A percentile compares a stretch with the other conserved stretches of the same genome.
Conservation (phyloP, 768 basidiomycete genomes). For the Kwoniella mangroviensis region DNA sequence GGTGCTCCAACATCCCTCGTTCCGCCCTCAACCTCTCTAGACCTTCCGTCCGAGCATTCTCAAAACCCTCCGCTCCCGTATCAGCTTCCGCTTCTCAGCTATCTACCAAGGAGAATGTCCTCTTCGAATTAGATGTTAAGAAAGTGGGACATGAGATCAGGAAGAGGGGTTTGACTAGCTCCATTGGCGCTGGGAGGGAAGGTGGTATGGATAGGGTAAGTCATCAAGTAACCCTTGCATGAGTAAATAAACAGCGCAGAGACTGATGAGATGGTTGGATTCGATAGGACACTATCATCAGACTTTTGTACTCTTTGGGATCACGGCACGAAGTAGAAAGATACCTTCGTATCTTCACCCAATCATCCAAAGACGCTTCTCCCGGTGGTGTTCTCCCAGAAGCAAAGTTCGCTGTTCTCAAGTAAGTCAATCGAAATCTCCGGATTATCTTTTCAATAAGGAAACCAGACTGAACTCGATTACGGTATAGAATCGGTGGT, state of each 20-base stretch:
- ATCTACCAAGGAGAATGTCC: constrained; percentile 36
- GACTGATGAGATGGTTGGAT: not conserved
- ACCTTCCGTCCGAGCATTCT: constrained; percentile 21
- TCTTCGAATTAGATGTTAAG: constrained; percentile 53
- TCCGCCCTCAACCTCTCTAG: constrained; percentile 24
- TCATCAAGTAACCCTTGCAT: not conserved
- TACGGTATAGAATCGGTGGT: constrained; percentile 70
- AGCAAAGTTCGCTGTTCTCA: constrained; percentile 96
- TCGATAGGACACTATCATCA: constrained; percentile 89
- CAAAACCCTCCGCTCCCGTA: constrained; percentile 33
- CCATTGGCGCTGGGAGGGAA: constrained; percentile 36
- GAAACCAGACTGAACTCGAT: constrained; percentile 1
- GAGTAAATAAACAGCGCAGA: not conserved
- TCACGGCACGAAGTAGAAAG: constrained; percentile 97
- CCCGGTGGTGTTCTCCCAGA: constrained; percentile 57
- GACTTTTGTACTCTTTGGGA: constrained; percentile 93
- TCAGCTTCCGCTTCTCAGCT: constrained; percentile 27
- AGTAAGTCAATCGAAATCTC: constrained; percentile 58
- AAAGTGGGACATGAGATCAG: constrained; percentile 54
- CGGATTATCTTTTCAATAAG: not conserved
- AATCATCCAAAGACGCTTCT: constrained; percentile 78
- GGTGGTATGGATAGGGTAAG: constrained; percentile 57
- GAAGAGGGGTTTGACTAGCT: constrained; percentile 46
- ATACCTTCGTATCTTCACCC: constrained; percentile 95
- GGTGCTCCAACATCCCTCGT: constrained; percentile 26